Conservation (phyloP, 768 basidiomycete species). For the Xerocomellus amylosporus region DNA sequence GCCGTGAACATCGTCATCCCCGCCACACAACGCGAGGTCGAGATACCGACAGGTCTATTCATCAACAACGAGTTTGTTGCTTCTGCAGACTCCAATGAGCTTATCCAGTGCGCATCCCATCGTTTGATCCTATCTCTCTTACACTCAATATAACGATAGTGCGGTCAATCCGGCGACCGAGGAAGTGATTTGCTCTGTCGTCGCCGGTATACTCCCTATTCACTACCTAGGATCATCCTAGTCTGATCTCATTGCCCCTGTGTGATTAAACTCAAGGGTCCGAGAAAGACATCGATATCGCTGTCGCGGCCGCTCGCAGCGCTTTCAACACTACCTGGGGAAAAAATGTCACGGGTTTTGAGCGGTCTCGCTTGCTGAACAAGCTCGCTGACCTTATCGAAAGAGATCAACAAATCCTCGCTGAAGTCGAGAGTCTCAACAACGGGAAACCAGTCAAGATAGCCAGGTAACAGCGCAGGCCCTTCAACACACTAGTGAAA, state of each 20-base stretch:
- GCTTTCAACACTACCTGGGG: constrained; percentile 90
- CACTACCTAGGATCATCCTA: background rate
- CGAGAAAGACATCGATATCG: constrained; percentile 73
- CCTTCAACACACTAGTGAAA: constrained; percentile 22
- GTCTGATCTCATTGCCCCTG: constrained; percentile 1
- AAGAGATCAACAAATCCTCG: constrained; percentile 75
- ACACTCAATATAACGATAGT: constrained; percentile 36
- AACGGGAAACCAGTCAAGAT: constrained; percentile 86
- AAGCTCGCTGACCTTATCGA: constrained; percentile 91
- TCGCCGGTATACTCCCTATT: constrained; percentile 44
- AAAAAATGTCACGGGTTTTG: constrained; percentile 78
- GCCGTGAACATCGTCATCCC: constrained; percentile 41
- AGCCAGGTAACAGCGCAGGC: constrained; percentile 43
- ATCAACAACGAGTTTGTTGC: constrained; percentile 88
- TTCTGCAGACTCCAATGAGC: constrained; percentile 65
- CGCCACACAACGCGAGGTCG: constrained; percentile 47
- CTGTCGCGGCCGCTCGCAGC: constrained; percentile 77
- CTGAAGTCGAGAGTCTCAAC: constrained; percentile 82
- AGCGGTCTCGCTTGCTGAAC: constrained; percentile 77
- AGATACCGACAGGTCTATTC: constrained; percentile 80
- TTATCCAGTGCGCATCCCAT: constrained; percentile 51
- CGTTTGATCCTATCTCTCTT: constrained; percentile 5
- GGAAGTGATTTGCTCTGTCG: constrained; percentile 64
- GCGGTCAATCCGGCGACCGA: constrained; percentile 84
- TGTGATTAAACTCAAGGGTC: constrained; percentile 45